Percentiles rank a stretch among this genome's conserved stretches.
Evolutionary conservation across 345 rosid genomes (phyloP).

Genomic region (Linum usitatissimum): DNA sequence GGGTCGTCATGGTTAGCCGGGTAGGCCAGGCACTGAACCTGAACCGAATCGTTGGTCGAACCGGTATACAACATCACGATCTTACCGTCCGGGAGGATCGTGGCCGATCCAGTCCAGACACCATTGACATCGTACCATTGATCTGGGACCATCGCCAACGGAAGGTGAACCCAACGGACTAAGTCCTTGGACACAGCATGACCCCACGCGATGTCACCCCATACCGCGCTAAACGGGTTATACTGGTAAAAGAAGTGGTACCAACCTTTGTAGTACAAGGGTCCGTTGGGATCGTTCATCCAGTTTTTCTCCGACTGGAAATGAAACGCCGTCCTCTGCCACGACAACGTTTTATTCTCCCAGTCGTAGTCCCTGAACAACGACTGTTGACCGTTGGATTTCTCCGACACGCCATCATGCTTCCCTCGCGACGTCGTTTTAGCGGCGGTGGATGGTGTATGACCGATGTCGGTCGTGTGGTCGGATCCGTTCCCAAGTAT

Average conservation of each 20-base stretch:
- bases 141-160: conserved; percentile 74
- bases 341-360: conserved; percentile 73
- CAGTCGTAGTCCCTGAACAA: conserved; percentile 34
- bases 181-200: conserved; percentile 80
- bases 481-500: not conserved
- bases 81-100: conserved; percentile 66
- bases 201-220: conserved; percentile 96
- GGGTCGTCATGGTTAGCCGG: conserved; percentile 68
- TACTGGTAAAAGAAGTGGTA: conserved; percentile 93
- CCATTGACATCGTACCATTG: conserved; percentile 74
- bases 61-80: conserved; percentile 84
- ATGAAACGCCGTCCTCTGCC: conserved; percentile 92
- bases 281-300: conserved; percentile 91
- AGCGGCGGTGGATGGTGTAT: not conserved
- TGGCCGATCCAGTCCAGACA: conserved; percentile 92
- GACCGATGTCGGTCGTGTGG: not conserved
- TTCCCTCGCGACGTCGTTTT: conserved; percentile 28
- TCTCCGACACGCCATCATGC: conserved; percentile 66
- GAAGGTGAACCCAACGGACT: conserved; percentile 81
- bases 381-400: conserved; percentile 22
- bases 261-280: conserved; percentile 83
- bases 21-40: conserved; percentile 82
- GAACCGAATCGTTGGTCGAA: conserved; percentile 53
- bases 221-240: conserved; percentile 70
- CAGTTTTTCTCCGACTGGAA: conserved; percentile 89